These are phyloP conservation scores for Taphrina communis DNA, from an alignment of 1,139 yeast species.

Conservation along the genomic window DNA sequence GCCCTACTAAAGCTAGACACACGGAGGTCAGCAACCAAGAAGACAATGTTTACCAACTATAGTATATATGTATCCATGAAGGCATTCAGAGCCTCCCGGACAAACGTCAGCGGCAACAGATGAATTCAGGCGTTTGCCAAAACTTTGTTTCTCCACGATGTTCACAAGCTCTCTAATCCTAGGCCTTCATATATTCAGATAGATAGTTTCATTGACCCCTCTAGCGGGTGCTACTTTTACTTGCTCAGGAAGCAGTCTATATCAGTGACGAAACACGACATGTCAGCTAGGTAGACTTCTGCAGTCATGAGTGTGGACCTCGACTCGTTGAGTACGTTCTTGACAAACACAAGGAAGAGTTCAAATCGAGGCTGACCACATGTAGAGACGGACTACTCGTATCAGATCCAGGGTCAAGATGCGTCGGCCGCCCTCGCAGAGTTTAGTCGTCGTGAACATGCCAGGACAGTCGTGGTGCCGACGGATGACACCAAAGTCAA, in stretches of 20 bases:
- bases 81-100: not conserved
- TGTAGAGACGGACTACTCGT: constrained; percentile 20
- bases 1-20: too few species aligned
- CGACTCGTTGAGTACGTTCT: constrained; percentile 9
- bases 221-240: too few species aligned
- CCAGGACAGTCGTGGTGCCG: constrained; percentile 56
- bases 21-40: too few species aligned
- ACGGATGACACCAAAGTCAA: constrained; percentile 69
- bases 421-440: constrained; percentile 30
- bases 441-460: constrained; percentile 41
- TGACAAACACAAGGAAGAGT: not conserved
- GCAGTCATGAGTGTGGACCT: constrained; percentile 6
- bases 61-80: too few species aligned
- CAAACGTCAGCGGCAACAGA: constrained; percentile 4
- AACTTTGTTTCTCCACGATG: constrained; percentile 12
- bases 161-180: too few species aligned
- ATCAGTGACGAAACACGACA: not conserved
- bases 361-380: not conserved
- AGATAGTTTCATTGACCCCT: not conserved
- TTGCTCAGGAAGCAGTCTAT: too few species aligned
- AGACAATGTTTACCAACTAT: too few species aligned
- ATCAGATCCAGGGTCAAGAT: constrained; percentile 22
- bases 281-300: not conserved
- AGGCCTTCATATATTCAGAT: too few species aligned
- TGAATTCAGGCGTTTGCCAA: not conserved